Evolutionary conservation across 306 rosid species (phyloP).

Genomic region (Prunus fruticosa): DNA sequence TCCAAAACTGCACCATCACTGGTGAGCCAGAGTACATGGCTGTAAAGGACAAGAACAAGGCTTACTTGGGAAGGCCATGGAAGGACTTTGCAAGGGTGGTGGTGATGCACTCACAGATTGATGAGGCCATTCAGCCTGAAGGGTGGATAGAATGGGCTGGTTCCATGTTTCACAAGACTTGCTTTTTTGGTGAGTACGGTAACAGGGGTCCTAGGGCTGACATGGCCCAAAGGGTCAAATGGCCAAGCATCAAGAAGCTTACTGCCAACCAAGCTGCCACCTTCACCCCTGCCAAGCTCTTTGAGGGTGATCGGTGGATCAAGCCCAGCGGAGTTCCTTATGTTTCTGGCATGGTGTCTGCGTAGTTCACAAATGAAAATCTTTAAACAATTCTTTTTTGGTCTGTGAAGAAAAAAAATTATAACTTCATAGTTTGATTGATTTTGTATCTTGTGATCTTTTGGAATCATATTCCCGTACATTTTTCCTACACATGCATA

Average conservation of each 20-base stretch:
- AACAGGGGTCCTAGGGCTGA: slow-evolving; percentile 15
- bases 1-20: slow-evolving; percentile 23
- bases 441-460: too few relatives aligned
- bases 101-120: slow-evolving; percentile 21
- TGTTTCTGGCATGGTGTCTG: not conserved
- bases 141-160: slow-evolving; percentile 20
- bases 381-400: not conserved
- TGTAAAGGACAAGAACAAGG: slow-evolving; percentile 10
- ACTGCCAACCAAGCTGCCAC: not conserved
- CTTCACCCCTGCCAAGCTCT: not conserved
- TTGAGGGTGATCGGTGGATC: slow-evolving; percentile 11
- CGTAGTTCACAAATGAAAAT: not conserved
- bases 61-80: slow-evolving; percentile 35
- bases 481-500: too few relatives aligned
- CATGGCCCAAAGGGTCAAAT: slow-evolving; percentile 7
- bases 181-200: slow-evolving; percentile 6
- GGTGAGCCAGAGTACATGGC: slow-evolving; percentile 6
- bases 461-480: too few relatives aligned
- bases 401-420: too few relatives aligned
- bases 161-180: not conserved
- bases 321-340: slow-evolving; percentile 12
- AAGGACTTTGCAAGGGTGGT: slow-evolving; percentile 15
- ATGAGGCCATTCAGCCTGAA: slow-evolving; percentile 1
- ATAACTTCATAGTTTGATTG: too few relatives aligned
- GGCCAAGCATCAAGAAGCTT: slow-evolving; percentile 3